Evolutionary conservation across 1,139 yeast genomes (phyloP), one percentile per base, ranked within the genome.

Genomic region (Suhomyces bolitotheri): DNA sequence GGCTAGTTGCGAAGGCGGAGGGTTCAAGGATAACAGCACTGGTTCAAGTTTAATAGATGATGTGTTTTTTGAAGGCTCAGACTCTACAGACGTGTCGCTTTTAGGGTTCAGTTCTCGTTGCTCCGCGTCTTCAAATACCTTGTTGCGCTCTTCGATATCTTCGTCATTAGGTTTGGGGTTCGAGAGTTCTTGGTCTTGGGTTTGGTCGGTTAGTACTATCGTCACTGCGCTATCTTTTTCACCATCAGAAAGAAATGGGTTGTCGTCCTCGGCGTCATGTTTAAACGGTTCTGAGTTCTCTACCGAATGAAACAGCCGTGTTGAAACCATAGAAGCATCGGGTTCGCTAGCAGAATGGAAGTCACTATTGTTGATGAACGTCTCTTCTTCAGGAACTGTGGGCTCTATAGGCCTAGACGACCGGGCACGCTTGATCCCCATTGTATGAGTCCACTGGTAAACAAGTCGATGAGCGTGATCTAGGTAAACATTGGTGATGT

Each of bases 301-400:
- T 17, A 8, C 30, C 10, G 27, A 4, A 10, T 13, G 21, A 13
- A 22, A n/a, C 10, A 25, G 10, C 21, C 11, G 19, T 22, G 20
- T 17, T 9, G 31, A 23, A 25, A 25, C 14, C 23, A 29, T 16
- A 11, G 36, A 32, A 13, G 22, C 22, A 6, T 36, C 35, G 13
- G 29, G 22, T 24, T 36, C 36, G 4, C 36, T 22, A 1, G 32
- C 42, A 6, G 39, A 31, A 22, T 29, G 39, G 27, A 33, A 34
- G 41, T 70, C 76, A 43, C 74, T 68, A 41, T 70, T 70, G 44
- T 70, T 70, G 25, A 70, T 52, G 37, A 70, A 70, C 0, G 71
- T 57, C 4, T 27, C 44, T 13, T 31, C 47, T 24, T 39, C 56
- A 24, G 40, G 46, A 7, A 48, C 41, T 17, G 42, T 31, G 2